Evolutionary conservation across 306 rosid genomes (phyloP).

Genomic region (Abrus pulchellus): DNA sequence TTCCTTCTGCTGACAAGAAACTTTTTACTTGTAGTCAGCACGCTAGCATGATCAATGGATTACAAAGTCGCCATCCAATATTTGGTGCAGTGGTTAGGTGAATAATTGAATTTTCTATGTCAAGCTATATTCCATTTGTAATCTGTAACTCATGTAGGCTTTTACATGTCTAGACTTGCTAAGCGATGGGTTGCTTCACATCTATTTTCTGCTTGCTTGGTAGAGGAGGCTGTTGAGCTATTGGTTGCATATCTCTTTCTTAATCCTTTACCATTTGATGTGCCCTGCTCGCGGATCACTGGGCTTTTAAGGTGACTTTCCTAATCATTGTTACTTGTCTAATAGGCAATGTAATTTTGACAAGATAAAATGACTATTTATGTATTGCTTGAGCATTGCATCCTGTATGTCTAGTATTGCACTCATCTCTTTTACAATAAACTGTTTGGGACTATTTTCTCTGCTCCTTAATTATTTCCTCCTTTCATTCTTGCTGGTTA

Average conservation of each 20-base stretch:
- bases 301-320: constrained; percentile 85
- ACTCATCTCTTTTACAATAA: neutral
- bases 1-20: constrained; percentile 69
- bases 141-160: constrained; percentile 44
- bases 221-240: constrained; percentile 88
- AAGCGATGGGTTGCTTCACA: constrained; percentile 95
- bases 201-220: constrained; percentile 91
- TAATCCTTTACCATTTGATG: constrained; percentile 81
- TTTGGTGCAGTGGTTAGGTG: constrained; percentile 91
- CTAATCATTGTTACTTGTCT: constrained; percentile 39
- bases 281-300: constrained; percentile 84
- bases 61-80: constrained; percentile 77
- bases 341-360: constrained; percentile 38
- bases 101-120: constrained; percentile 42
- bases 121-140: constrained; percentile 27
- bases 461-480: neutral
- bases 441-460: neutral
- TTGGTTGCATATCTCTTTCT: constrained; percentile 87
- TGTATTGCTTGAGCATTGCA: neutral
- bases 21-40: constrained; percentile 84
- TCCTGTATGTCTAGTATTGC: neutral
- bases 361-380: constrained; percentile 31
- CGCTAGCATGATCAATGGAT: constrained; percentile 90
- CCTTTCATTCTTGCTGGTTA: neutral
- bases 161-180: constrained; percentile 79